Evolutionary conservation across 306 rosid species (phyloP).

Genomic region (Nissolia schottii): DNA sequence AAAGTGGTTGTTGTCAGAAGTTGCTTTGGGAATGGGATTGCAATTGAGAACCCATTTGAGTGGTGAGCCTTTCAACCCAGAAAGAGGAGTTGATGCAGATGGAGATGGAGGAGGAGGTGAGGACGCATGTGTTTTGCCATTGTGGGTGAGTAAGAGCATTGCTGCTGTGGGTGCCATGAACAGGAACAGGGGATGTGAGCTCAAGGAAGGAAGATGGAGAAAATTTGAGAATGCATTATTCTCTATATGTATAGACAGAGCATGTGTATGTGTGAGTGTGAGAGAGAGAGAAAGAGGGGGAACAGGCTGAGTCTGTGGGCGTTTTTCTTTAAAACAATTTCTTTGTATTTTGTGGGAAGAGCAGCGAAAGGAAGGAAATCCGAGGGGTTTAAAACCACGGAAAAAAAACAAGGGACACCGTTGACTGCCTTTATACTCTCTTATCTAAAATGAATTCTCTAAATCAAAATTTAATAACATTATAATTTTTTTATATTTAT

Average conservation of each 20-base stretch:
- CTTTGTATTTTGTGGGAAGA: not conserved
- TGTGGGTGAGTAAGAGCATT: slow-evolving; percentile 30
- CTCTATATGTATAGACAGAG: not conserved
- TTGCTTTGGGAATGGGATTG: not conserved
- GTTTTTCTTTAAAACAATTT: not conserved
- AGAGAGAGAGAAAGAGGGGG: not conserved
- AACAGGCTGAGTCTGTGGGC: slow-evolving; percentile 23
- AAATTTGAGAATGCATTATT: not conserved
- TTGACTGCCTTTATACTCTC: slow-evolving; percentile 2
- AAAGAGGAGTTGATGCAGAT: slow-evolving; percentile 14
- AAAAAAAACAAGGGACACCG: not conserved
- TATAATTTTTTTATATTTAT: too few species aligned
- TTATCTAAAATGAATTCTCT: not conserved
- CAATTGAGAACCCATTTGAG: not conserved
- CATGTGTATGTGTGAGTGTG: too few species aligned
- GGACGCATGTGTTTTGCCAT: not conserved
- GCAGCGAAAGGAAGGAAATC: not conserved
- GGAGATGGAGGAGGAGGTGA: not conserved
- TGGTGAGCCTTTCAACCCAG: slow-evolving; percentile 17
- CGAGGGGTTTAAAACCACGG: slow-evolving; percentile 18
- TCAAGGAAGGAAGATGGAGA: not conserved
- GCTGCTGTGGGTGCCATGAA: slow-evolving; percentile 40
- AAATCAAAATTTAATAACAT: too few species aligned
- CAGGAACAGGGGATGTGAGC: not conserved
- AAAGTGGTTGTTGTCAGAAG: not conserved